These are phyloP conservation scores for Thalassiosira profunda DNA, from an alignment of 108 stramenopile genomes.

Conservation along the genomic window DNA sequence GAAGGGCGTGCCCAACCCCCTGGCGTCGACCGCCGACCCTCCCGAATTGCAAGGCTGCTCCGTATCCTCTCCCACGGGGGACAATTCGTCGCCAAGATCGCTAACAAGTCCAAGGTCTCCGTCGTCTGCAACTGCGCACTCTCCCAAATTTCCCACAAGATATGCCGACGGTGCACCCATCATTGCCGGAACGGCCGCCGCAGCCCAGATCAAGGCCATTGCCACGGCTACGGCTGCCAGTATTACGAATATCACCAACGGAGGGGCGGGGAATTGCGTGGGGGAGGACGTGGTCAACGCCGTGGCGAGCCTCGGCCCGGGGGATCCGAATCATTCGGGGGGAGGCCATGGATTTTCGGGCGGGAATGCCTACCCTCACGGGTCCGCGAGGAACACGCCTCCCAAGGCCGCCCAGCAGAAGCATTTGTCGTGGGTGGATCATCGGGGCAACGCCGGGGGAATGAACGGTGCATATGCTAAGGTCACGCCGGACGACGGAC, in stretches of 20 bases:
- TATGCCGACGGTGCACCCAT: constrained; percentile 48
- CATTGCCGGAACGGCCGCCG: constrained; percentile 49
- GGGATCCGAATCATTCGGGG: not conserved
- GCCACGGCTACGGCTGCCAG: constrained; percentile 40
- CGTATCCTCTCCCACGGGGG: no score
- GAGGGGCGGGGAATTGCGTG: not conserved
- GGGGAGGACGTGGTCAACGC: constrained; percentile 3
- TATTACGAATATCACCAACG: constrained; percentile 11
- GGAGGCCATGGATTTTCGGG: not conserved
- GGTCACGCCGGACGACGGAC: constrained; percentile 11
- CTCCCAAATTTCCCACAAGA: not conserved
- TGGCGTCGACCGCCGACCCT: no score
- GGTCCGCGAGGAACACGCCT: not conserved
- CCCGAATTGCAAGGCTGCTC: no score
- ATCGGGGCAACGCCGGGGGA: no score
- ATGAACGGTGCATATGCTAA: no score
- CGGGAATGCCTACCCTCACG: not conserved
- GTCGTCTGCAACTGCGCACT: not conserved
- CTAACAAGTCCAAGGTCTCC: not conserved
- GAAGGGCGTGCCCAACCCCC: no score
- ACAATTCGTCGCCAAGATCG: not conserved
- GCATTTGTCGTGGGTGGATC: constrained; percentile 21
- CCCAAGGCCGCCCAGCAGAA: not conserved
- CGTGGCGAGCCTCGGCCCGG: not conserved
- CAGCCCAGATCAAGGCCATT: constrained; percentile 20